Percentiles rank a stretch among this genome's conserved stretches.
These are phyloP conservation scores for Ophiosphaerella narmari DNA, from an alignment of 2,329 filamentous ascomycete genomes.

Conservation along the genomic window DNA sequence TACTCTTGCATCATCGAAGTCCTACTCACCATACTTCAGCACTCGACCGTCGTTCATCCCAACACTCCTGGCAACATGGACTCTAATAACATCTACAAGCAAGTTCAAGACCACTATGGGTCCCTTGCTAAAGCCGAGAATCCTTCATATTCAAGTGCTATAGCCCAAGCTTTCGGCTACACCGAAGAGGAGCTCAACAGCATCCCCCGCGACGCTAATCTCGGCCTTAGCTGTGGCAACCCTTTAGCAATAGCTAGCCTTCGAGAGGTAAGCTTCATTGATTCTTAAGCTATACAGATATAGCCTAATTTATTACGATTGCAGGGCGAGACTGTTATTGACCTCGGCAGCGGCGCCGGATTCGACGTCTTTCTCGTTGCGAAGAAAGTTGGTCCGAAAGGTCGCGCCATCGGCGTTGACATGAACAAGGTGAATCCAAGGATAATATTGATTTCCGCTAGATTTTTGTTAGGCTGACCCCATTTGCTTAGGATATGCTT, in stretches of 20 bases:
- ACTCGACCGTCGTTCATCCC: no score
- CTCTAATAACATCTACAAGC: no score
- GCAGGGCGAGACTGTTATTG: conserved; percentile 60
- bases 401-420: conserved; percentile 61
- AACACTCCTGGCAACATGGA: no score
- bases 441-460: background rate
- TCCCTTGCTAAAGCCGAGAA: no score
- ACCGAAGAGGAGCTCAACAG: conserved; percentile 52
- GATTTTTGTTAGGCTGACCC: background rate
- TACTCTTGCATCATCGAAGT: no score
- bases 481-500: conserved; percentile 58
- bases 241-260: conserved; percentile 56
- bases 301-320: no score
- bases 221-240: conserved; percentile 61
- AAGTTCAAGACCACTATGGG: no score
- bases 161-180: conserved; percentile 20
- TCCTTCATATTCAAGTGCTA: no score
- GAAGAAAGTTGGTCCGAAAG: conserved; percentile 54
- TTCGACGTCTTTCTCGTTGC: conserved; percentile 63
- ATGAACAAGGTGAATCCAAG: conserved; percentile 58
- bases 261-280: conserved; percentile 28
- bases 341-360: conserved; percentile 62
- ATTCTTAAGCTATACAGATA: no score
- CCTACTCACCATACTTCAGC: no score
- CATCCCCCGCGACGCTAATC: conserved; percentile 56